Evolutionary conservation across 495 filamentous ascomycete species (phyloP), one percentile per base, ranked within the genome.

Genomic region (Neurospora sp.): DNA sequence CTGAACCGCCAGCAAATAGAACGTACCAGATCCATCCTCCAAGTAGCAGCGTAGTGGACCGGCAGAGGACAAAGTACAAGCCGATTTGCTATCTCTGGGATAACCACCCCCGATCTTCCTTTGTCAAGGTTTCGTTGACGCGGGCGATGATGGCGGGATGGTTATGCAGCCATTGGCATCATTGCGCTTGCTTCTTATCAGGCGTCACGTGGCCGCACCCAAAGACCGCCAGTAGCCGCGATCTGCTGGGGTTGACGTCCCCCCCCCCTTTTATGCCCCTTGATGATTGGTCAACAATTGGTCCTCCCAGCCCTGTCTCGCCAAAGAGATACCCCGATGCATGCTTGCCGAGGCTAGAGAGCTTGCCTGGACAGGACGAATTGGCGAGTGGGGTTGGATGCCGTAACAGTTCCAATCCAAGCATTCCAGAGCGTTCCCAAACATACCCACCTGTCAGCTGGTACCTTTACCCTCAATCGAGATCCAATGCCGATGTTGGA

Each of bases 141-240:
- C 73, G 46, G 70, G 59, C 74, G 72, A 81, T 80, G 80, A 78
- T 81, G 78, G 79, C 78, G 69, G 44, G 27, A 42, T 75, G 74
- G 53, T 16, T 16, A 61, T 61, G 53, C 53, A 31, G 22, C 53
- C 53, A 61, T 61, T 61, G 53, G 53, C 53, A 66, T 66, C 53
- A 66, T 66, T 66, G 53, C 53, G 27, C 68, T 46, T 70, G 71
- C 68, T 61, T 72, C 77, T 78, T 79, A 78, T 81, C 77, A 74
- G 71, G 69, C 69, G 75, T 76, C 77, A 77, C 77, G 75, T 76
- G 76, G 73, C 40, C 66, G n/a, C 18, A 14, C 39, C 16, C 41
- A 40, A 79, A 76, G 72, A 76, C 80, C 80, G 80, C 73, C 53
- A 72, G 74, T 82, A 82, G 75, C 79, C 79, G 78, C 44, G 37